A percentile compares a stretch with the other conserved stretches of the same genome.
Evolutionary conservation across 129 eudicot genomes (phyloP).

Genomic region (Dittrichia graveolens): DNA sequence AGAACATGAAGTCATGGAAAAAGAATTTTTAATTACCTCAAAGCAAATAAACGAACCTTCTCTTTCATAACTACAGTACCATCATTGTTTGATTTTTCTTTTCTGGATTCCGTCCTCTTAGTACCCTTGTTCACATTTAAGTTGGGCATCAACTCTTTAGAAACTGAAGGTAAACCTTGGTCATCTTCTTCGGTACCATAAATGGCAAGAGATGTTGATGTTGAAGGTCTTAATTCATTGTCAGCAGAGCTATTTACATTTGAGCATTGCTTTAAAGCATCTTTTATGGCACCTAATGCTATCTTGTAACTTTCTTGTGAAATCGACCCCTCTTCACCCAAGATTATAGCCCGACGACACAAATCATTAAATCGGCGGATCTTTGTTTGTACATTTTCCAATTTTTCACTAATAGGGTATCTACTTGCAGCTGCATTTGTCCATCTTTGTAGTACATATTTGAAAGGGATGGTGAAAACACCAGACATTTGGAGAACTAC

Average conservation of each 20-base stretch:
- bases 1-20: background rate
- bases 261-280: slow-evolving; percentile 64
- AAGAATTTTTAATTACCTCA: background rate
- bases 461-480: slow-evolving; percentile 65
- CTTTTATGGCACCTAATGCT: slow-evolving; percentile 68
- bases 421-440: slow-evolving; percentile 86
- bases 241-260: slow-evolving; percentile 42
- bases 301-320: slow-evolving; percentile 74
- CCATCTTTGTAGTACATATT: slow-evolving; percentile 86
- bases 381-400: slow-evolving; percentile 81
- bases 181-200: slow-evolving; percentile 37
- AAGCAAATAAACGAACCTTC: slow-evolving; percentile 54
- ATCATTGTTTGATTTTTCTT: slow-evolving; percentile 43
- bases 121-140: slow-evolving; percentile 37
- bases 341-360: slow-evolving; percentile 81
- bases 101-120: slow-evolving; percentile 54
- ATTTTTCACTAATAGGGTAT: slow-evolving; percentile 54
- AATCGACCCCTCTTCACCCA: slow-evolving; percentile 95
- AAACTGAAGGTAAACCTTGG: slow-evolving; percentile 35
- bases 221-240: slow-evolving; percentile 25
- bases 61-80: slow-evolving; percentile 44
- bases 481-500: slow-evolving; percentile 98
- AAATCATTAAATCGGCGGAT: slow-evolving; percentile 78
- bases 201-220: too few species aligned
- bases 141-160: slow-evolving; percentile 35